Evolutionary conservation across 108 stramenopile species (phyloP).

Genomic region (Fragilaria crotonensis): DNA sequence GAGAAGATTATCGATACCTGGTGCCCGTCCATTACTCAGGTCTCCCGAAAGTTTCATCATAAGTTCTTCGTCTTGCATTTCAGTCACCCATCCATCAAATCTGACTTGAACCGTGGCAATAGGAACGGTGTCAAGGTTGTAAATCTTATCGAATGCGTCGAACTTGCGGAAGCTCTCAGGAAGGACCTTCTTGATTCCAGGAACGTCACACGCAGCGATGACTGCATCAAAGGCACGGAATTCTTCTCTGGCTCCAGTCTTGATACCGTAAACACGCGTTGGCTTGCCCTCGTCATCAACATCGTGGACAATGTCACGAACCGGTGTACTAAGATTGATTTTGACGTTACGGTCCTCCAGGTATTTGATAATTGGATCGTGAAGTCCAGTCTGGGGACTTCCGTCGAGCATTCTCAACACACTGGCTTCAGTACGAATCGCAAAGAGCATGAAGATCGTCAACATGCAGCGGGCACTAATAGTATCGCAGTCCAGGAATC

Average conservation of each 20-base stretch:
- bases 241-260: constrained; percentile 58
- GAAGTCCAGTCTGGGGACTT: constrained; percentile 87
- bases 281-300: constrained; percentile 73
- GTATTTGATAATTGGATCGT: constrained; percentile 94
- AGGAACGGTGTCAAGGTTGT: constrained; percentile 93
- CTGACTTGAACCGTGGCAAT: constrained; percentile 96
- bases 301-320: constrained; percentile 78
- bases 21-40: constrained; percentile 79
- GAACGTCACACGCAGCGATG: constrained; percentile 88
- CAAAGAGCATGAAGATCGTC: constrained; percentile 96
- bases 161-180: constrained; percentile 86
- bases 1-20: constrained; percentile 91
- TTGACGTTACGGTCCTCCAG: constrained; percentile 84
- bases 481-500: constrained; percentile 94
- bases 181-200: constrained; percentile 93
- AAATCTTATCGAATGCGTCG: constrained; percentile 92
- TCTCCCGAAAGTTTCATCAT: constrained; percentile 88
- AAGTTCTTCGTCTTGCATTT: constrained; percentile 76
- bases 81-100: constrained; percentile 97
- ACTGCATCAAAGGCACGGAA: constrained; percentile 80
- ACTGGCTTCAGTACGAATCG: constrained; percentile 93
- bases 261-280: constrained; percentile 76
- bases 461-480: constrained; percentile 95
- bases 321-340: constrained; percentile 57
- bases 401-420: constrained; percentile 94